phyloP scores from a whole-genome alignment of 2,329 filamentous ascomycete species.

The Aureobasidium sp. region DNA sequence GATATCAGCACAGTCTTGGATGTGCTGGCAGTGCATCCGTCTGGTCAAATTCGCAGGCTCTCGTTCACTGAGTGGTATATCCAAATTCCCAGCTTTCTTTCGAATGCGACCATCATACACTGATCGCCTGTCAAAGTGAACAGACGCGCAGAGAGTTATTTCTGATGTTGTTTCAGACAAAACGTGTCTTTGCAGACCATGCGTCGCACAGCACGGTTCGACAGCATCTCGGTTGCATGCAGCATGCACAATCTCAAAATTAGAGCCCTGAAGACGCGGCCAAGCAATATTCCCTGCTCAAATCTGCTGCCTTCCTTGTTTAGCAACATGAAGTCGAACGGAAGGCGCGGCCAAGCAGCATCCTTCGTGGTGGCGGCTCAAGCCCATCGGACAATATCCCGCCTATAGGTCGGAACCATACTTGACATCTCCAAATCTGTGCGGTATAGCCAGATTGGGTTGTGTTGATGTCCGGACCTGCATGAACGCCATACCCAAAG shows the following conservation, averaged over 20 bases:
- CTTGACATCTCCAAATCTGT: not conserved
- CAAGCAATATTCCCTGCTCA: not conserved
- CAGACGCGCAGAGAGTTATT: not conserved
- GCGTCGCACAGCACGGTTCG: constrained; percentile 8
- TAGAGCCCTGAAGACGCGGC: not conserved
- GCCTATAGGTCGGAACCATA: not conserved
- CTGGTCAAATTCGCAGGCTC: not conserved
- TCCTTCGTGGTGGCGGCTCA: not conserved
- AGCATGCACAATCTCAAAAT: constrained; percentile 2
- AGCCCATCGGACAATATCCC: constrained; percentile 3
- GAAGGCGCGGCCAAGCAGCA: not conserved
- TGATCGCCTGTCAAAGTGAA: not conserved
- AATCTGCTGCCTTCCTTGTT: not conserved
- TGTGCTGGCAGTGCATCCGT: not conserved
- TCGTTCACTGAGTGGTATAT: no score
- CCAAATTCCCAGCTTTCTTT: no score
- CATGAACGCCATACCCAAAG: constrained; percentile 4
- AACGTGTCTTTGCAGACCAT: not conserved
- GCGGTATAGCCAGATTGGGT: constrained; percentile 1
- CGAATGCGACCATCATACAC: not conserved
- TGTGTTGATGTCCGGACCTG: constrained; percentile 13
- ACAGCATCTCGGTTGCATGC: not conserved
- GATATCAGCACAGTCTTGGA: not conserved
- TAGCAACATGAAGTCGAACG: not conserved
- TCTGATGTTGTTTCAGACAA: not conserved